Percentiles rank a stretch among this genome's conserved stretches.
Evolutionary conservation across 2,329 filamentous ascomycete species (phyloP).

Genomic region (Ascochyta lentis): DNA sequence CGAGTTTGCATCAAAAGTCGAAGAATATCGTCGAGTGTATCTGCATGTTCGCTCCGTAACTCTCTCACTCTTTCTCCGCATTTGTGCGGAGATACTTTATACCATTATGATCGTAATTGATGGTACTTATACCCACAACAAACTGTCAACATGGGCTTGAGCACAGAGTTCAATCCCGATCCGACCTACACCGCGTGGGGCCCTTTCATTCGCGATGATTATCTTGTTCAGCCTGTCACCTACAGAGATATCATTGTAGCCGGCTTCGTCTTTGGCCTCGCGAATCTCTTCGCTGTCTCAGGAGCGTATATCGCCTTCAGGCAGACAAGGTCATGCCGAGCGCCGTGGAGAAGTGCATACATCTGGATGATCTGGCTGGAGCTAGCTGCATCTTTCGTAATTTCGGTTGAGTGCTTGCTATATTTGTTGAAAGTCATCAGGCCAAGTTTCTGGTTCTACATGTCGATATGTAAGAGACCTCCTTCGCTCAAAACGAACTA

Average conservation of each 20-base stretch:
- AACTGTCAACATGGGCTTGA: conserved; percentile 15
- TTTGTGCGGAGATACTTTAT: too few species aligned
- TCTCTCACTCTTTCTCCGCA: background rate
- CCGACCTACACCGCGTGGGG: conserved; percentile 33
- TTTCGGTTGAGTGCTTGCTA: conserved; percentile 48
- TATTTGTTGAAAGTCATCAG: conserved; percentile 38
- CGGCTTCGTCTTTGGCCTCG: conserved; percentile 26
- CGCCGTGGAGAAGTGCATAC: conserved; percentile 46
- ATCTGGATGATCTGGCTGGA: conserved; percentile 59
- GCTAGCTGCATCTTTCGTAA: conserved; percentile 51
- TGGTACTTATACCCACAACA: background rate
- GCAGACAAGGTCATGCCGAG: conserved; percentile 32
- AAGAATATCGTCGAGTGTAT: background rate
- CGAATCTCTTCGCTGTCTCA: conserved; percentile 26
- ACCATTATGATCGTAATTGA: background rate
- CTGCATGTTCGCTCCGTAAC: background rate
- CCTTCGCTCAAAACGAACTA: too few species aligned
- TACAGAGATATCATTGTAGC: conserved; percentile 28
- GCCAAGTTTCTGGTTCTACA: conserved; percentile 44
- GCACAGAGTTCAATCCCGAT: conserved; percentile 21
- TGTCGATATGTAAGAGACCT: conserved; percentile 31
- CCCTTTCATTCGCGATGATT: conserved; percentile 33
- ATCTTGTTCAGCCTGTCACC: conserved; percentile 26
- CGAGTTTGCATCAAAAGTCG: background rate
- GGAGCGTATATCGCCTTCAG: conserved; percentile 41